Evolutionary conservation across 1,284 basidiomycete species (phyloP).

Genomic region (Austroboletus rostrupii): DNA sequence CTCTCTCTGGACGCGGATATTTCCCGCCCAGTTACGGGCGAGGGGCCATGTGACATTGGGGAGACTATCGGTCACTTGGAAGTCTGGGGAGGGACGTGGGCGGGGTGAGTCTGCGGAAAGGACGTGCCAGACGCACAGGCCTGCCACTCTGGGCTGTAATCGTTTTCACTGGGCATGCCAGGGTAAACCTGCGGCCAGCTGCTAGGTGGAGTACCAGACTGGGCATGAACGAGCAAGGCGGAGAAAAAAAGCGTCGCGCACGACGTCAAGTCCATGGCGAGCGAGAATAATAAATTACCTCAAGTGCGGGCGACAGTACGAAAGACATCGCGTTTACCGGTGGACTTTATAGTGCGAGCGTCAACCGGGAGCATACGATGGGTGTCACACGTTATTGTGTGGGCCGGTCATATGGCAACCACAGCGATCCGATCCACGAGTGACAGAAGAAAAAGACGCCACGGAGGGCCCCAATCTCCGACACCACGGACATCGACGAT

Average conservation of each 20-base stretch:
- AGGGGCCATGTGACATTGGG: constrained; percentile 63
- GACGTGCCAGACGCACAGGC: constrained; percentile 40
- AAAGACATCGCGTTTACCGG: background rate
- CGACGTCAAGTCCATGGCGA: constrained; percentile 20
- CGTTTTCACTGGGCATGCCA: constrained; percentile 32
- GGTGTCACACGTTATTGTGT: background rate
- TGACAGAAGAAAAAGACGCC: background rate
- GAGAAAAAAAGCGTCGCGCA: constrained; percentile 8
- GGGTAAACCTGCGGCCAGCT: constrained; percentile 33
- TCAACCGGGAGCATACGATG: too few species aligned
- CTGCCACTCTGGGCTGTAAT: constrained; percentile 61
- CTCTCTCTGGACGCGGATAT: constrained; percentile 59
- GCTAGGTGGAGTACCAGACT: constrained; percentile 25
- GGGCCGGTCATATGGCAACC: too few species aligned
- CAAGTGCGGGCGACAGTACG: too few species aligned
- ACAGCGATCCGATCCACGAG: too few species aligned
- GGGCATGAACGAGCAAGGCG: constrained; percentile 16
- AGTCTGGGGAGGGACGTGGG: constrained; percentile 37
- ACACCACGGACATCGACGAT: too few species aligned
- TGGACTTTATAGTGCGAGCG: constrained; percentile 7
- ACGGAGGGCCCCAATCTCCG: too few species aligned
- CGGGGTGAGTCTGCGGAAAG: background rate
- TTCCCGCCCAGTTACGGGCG: constrained; percentile 61
- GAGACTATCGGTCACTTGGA: constrained; percentile 50
- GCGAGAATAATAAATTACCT: background rate